A percentile compares a stretch with the other conserved stretches of the same genome.
These are phyloP conservation scores for Rugonectria rugulosa DNA, from an alignment of 2,329 filamentous ascomycete species.

Conservation along the genomic window DNA sequence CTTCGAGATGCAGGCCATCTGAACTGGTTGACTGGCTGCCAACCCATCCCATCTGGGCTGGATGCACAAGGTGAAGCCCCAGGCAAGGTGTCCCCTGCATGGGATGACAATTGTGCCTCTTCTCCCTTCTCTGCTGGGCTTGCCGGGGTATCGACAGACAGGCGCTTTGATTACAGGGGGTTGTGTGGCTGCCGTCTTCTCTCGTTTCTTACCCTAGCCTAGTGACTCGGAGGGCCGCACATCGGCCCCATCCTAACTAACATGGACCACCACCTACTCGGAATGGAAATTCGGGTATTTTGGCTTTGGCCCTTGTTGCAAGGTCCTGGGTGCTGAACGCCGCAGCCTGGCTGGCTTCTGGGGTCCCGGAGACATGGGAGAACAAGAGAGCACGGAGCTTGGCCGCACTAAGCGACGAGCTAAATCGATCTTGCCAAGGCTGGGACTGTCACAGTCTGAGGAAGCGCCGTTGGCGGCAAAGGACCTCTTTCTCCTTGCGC, in stretches of 20 bases:
- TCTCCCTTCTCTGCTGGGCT: constrained; percentile 13
- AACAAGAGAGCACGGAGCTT: constrained; percentile 8
- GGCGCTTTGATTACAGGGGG: constrained; percentile 29
- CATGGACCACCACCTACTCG: constrained; percentile 16
- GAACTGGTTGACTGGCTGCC: constrained; percentile 32
- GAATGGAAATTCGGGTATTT: constrained; percentile 26
- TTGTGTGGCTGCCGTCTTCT: constrained; percentile 18
- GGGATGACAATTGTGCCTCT: constrained; percentile 23
- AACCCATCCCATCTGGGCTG: constrained; percentile 33
- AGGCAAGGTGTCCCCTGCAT: constrained; percentile 31
- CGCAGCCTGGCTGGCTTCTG: constrained; percentile 6
- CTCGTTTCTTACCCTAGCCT: not conserved
- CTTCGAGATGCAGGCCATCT: constrained; percentile 31
- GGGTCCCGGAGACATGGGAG: constrained; percentile 13
- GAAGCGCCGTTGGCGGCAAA: constrained; percentile 15
- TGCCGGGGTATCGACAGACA: constrained; percentile 9
- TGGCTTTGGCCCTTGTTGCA: constrained; percentile 15
- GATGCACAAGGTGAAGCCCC: constrained; percentile 27
- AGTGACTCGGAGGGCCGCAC: constrained; percentile 3
- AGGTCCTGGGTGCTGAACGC: constrained; percentile 13
- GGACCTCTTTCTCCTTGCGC: constrained; percentile 1
- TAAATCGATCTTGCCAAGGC: constrained; percentile 15
- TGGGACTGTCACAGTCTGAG: constrained; percentile 2
- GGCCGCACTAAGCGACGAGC: constrained; percentile 23
- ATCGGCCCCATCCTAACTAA: constrained; percentile 9